Evolutionary conservation across 345 rosid species (phyloP).

Genomic region (Gossypium thurberi): DNA sequence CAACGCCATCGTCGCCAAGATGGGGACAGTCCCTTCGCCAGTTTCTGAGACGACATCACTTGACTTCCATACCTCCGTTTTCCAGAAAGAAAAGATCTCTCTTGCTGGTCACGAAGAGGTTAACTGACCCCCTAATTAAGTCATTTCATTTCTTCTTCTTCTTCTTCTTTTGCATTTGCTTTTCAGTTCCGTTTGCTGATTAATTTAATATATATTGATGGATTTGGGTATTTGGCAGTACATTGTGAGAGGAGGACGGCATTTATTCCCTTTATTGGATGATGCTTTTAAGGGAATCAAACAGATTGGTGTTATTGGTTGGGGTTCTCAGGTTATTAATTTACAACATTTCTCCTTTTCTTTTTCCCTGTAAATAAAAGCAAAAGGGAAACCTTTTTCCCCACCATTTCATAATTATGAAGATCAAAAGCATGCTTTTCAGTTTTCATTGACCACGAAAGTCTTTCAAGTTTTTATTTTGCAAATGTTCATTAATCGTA

Average conservation of each 20-base stretch:
- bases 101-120: conserved; percentile 40
- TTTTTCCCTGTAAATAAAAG: not conserved
- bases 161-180: not conserved
- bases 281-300: conserved; percentile 43
- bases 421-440: too few relatives aligned
- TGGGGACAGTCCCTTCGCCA: conserved; percentile 14
- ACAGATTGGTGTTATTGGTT: conserved; percentile 47
- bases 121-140: not conserved
- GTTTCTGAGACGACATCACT: conserved; percentile 11
- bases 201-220: not conserved
- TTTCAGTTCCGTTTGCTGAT: not conserved
- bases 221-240: conserved; percentile 19
- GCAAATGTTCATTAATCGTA: too few relatives aligned
- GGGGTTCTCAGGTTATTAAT: conserved; percentile 44
- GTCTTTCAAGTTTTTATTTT: too few relatives aligned
- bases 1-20: conserved; percentile 14
- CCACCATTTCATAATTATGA: not conserved
- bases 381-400: not conserved
- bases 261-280: conserved; percentile 37
- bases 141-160: not conserved
- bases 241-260: conserved; percentile 47
- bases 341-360: not conserved
- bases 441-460: too few relatives aligned
- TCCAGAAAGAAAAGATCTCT: conserved; percentile 34
- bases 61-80: conserved; percentile 31